Conservation (phyloP, 305 asterid genomes). For the Petunia hybrid region DNA sequence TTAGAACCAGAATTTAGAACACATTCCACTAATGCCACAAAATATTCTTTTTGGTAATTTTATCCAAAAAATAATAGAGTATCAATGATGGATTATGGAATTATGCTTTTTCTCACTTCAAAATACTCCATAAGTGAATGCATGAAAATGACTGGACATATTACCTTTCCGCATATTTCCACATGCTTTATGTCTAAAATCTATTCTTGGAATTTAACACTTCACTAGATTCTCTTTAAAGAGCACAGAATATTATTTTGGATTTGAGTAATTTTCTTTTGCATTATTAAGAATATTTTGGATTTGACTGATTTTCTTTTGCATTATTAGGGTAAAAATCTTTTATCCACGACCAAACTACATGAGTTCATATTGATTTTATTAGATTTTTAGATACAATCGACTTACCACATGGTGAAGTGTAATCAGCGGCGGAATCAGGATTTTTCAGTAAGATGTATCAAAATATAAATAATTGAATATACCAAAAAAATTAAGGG, state of each 20-base stretch:
- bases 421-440: no score
- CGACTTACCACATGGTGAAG: background rate
- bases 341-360: background rate
- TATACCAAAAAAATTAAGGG: no score
- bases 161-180: background rate
- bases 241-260: background rate
- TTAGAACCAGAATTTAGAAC: conserved; percentile 17
- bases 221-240: background rate
- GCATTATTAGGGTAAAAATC: background rate
- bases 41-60: conserved; percentile 23
- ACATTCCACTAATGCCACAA: background rate
- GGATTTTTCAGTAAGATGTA: no score
- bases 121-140: background rate
- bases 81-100: background rate
- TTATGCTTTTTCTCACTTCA: conserved; percentile 15
- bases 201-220: conserved; percentile 14
- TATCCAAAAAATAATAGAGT: background rate
- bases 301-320: background rate
- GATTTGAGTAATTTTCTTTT: background rate
- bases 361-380: background rate
- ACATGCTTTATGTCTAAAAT: background rate
- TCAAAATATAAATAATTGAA: no score
- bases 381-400: background rate
- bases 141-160: background rate
- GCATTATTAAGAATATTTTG: background rate